Conservation (phyloP, 768 basidiomycete species). For the Podaxis rugospora region DNA sequence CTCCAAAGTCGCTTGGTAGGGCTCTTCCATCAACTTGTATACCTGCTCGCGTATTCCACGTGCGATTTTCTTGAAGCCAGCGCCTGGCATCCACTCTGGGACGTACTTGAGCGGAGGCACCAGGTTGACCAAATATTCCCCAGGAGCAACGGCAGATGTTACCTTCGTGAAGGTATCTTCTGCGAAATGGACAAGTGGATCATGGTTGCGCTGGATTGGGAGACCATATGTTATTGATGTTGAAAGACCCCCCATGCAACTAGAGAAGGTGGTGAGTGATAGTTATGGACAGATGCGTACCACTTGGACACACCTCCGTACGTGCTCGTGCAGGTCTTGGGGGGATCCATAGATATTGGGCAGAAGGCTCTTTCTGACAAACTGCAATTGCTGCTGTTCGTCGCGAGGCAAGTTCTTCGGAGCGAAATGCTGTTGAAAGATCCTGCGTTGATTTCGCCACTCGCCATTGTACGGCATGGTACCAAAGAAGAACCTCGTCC, state of each 20-base stretch:
- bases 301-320: neutral
- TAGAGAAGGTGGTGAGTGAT: neutral
- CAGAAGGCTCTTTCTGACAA: neutral
- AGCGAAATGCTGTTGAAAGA: conserved; percentile 23
- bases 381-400: neutral
- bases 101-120: conserved; percentile 4
- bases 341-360: neutral
- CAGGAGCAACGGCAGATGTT: neutral
- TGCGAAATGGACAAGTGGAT: neutral
- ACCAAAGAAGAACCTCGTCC: neutral
- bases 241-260: neutral
- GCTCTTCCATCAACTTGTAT: neutral
- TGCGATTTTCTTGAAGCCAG: conserved; percentile 3
- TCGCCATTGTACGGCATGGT: conserved; percentile 21
- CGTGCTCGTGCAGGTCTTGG: neutral
- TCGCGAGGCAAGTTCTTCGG: neutral
- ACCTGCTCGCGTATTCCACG: neutral
- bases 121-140: conserved; percentile 5
- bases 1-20: neutral
- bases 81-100: conserved; percentile 13
- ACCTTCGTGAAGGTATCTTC: neutral
- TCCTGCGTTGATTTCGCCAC: conserved; percentile 21
- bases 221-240: conserved; percentile 8
- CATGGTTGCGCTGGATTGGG: neutral
- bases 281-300: too few species aligned